These are phyloP conservation scores for Candida nemodendra DNA, from an alignment of 805 yeast species.

Conservation along the genomic window DNA sequence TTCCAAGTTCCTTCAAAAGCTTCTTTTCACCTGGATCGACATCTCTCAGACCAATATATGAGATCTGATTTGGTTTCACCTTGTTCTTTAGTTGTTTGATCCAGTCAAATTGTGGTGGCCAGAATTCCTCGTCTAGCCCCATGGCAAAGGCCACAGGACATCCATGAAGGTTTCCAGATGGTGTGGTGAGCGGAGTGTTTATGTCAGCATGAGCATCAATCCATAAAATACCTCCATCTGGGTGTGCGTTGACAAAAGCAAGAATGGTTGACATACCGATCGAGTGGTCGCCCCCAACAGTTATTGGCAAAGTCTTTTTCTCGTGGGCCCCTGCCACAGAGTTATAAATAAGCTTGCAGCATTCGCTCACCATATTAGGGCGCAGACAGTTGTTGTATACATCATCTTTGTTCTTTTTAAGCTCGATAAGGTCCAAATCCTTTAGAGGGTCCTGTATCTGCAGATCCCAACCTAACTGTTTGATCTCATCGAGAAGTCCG, in stretches of 20 bases:
- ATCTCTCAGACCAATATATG: slow-evolving; percentile 93
- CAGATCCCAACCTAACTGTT: slow-evolving; percentile 71
- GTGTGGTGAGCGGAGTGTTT: slow-evolving; percentile 81
- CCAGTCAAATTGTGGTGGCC: slow-evolving; percentile 81
- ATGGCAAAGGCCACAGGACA: slow-evolving; percentile 91
- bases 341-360: slow-evolving; percentile 62
- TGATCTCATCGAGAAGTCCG: slow-evolving; percentile 65
- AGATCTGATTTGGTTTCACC: slow-evolving; percentile 68
- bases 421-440: slow-evolving; percentile 42
- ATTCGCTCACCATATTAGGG: slow-evolving; percentile 73
- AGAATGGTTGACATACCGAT: slow-evolving; percentile 91
- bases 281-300: slow-evolving; percentile 96
- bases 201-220: slow-evolving; percentile 98
- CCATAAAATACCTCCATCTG: slow-evolving; percentile 91
- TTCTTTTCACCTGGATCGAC: slow-evolving; percentile 84
- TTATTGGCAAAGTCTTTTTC: slow-evolving; percentile 62
- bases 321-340: slow-evolving; percentile 53
- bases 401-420: slow-evolving; percentile 46
- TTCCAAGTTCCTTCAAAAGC: slow-evolving; percentile 66
- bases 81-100: slow-evolving; percentile 48
- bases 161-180: slow-evolving; percentile 91
- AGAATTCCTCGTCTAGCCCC: slow-evolving; percentile 68
- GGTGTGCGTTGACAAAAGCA: slow-evolving; percentile 74
- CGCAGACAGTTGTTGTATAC: slow-evolving; percentile 60
- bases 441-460: slow-evolving; percentile 52